phyloP scores from a whole-genome alignment of 371 early-diverging fungal genomes.

The Mucor irregularis region DNA sequence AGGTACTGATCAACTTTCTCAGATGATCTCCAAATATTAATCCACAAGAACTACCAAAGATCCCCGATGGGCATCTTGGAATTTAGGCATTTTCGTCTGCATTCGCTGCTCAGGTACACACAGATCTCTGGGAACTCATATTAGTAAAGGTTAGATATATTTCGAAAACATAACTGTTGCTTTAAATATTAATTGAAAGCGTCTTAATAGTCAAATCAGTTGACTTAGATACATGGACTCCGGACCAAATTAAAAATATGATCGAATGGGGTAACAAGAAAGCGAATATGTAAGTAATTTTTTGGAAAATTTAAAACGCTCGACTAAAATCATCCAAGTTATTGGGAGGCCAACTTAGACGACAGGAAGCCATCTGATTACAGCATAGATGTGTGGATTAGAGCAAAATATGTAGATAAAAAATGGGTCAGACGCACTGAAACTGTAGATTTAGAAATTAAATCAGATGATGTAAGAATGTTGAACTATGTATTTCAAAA shows the following conservation, averaged over 20 bases:
- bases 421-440: too few relatives aligned
- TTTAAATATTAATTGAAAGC: background rate
- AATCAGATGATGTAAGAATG: background rate
- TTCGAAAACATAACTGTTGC: background rate
- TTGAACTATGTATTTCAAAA: too few relatives aligned
- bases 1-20: slow-evolving; percentile 35
- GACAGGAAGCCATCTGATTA: slow-evolving; percentile 31
- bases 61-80: slow-evolving; percentile 85
- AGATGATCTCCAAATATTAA: slow-evolving; percentile 1
- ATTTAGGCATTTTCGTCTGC: slow-evolving; percentile 79
- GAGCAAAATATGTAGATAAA: slow-evolving; percentile 75
- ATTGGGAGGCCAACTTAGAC: slow-evolving; percentile 54
- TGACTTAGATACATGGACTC: slow-evolving; percentile 79
- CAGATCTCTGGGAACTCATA: slow-evolving; percentile 76
- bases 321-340: slow-evolving; percentile 25
- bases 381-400: slow-evolving; percentile 70
- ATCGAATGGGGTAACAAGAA: slow-evolving; percentile 73
- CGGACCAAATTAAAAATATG: slow-evolving; percentile 77
- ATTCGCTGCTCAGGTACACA: slow-evolving; percentile 80
- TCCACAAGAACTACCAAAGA: slow-evolving; percentile 37
- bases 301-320: background rate
- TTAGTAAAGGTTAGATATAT: slow-evolving; percentile 63
- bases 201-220: slow-evolving; percentile 70
- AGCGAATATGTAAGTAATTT: slow-evolving; percentile 48
- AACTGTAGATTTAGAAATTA: slow-evolving; percentile 39